Percentiles rank a stretch among this genome's conserved stretches.
Evolutionary conservation across 228 moss, liverwort and hornwort genomes (phyloP).

Genomic region (Sphagnum fallax): DNA sequence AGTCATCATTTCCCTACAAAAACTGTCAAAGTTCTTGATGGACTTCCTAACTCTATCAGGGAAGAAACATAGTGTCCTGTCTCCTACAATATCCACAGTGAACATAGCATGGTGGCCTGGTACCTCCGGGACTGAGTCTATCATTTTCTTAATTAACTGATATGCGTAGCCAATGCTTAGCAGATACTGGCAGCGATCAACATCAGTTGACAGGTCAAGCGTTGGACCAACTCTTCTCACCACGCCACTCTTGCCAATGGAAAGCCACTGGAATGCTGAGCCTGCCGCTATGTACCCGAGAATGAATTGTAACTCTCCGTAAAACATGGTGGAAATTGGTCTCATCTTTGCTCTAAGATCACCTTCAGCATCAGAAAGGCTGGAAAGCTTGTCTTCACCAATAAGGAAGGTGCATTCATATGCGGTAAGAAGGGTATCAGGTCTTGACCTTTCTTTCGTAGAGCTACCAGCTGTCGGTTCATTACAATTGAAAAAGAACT

Average conservation of each 20-base stretch:
- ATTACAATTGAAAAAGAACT: neutral
- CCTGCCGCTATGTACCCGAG: constrained; percentile 6
- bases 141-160: constrained; percentile 4
- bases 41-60: neutral
- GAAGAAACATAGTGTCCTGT: constrained; percentile 1
- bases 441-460: constrained; percentile 2
- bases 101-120: neutral
- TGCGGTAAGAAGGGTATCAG: constrained; percentile 8
- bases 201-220: constrained; percentile 1
- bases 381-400: constrained; percentile 4
- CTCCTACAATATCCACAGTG: neutral
- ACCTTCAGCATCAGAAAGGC: neutral
- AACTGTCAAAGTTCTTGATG: constrained; percentile 1
- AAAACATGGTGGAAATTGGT: constrained; percentile 1
- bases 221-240: neutral
- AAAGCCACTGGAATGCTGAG: constrained; percentile 9
- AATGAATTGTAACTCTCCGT: constrained; percentile 2
- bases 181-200: neutral
- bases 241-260: neutral
- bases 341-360: constrained; percentile 3
- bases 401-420: constrained; percentile 8
- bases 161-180: constrained; percentile 7
- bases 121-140: constrained; percentile 1
- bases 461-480: neutral
- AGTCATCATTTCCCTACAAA: neutral